Conservation (phyloP, 2,329 filamentous ascomycete species). For the Pezicula carpinea region DNA sequence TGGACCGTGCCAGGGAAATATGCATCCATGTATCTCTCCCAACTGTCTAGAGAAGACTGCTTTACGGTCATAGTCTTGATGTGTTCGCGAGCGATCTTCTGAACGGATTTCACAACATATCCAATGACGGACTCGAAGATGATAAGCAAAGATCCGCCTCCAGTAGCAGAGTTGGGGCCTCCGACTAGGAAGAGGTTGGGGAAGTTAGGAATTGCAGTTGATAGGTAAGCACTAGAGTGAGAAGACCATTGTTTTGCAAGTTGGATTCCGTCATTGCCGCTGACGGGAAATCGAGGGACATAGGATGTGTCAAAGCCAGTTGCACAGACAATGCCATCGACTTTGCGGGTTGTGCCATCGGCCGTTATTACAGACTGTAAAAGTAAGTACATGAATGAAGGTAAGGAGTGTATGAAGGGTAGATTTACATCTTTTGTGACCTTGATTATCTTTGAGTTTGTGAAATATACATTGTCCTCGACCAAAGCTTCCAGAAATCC, state of each 20-base stretch:
- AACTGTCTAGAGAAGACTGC: constrained; percentile 50
- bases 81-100: constrained; percentile 47
- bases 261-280: constrained; percentile 4
- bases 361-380: constrained; percentile 22
- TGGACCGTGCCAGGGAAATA: constrained; percentile 51
- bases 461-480: constrained; percentile 2
- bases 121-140: constrained; percentile 62
- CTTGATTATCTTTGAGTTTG: not conserved
- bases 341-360: constrained; percentile 13
- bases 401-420: not conserved
- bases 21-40: constrained; percentile 50
- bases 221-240: not conserved
- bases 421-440: not conserved
- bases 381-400: not conserved
- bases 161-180: constrained; percentile 2
- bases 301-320: constrained; percentile 24
- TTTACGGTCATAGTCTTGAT: constrained; percentile 36
- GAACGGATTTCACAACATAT: constrained; percentile 55
- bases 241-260: constrained; percentile 21
- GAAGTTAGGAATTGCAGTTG: constrained; percentile 1
- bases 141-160: constrained; percentile 49
- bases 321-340: constrained; percentile 31
- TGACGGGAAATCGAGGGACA: constrained; percentile 11
- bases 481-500: constrained; percentile 23
- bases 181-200: constrained; percentile 3